Evolutionary conservation across 371 early-diverging fungal species (phyloP).

Genomic region (Globomyces sp.): DNA sequence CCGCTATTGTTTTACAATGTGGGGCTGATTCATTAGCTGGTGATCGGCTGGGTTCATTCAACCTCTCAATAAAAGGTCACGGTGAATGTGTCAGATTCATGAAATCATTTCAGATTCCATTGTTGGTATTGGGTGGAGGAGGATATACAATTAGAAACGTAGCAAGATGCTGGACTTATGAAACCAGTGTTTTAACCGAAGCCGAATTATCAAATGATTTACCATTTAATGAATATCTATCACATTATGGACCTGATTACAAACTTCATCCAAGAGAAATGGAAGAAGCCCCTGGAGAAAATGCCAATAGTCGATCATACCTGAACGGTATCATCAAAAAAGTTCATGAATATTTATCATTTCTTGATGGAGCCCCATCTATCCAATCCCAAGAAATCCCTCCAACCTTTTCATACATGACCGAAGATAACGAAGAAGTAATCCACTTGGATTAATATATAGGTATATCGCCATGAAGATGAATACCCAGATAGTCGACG

Average conservation of each 20-base stretch:
- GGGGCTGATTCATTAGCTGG: conserved; percentile 80
- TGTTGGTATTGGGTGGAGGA: conserved; percentile 71
- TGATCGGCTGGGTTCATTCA: conserved; percentile 74
- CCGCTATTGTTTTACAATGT: conserved; percentile 84
- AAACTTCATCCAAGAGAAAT: conserved; percentile 40
- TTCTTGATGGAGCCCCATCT: conserved; percentile 89
- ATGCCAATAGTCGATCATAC: conserved; percentile 87
- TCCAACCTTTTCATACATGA: conserved; percentile 33
- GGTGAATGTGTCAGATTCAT: conserved; percentile 59
- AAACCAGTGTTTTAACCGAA: conserved; percentile 38
- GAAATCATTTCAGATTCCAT: conserved; percentile 43
- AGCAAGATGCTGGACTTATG: conserved; percentile 79
- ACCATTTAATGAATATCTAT: conserved; percentile 65
- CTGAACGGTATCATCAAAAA: conserved; percentile 72
- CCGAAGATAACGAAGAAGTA: conserved; percentile 22
- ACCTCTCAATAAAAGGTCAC: conserved; percentile 56
- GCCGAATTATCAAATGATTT: conserved; percentile 49
- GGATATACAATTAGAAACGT: conserved; percentile 83
- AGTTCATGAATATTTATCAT: conserved; percentile 90
- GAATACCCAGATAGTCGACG: conserved; percentile 27
- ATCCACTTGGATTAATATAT: neutral
- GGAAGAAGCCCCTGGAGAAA: conserved; percentile 60
- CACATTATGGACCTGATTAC: conserved; percentile 66
- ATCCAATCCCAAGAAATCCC: conserved; percentile 88
- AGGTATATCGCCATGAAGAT: conserved; percentile 38